Evolutionary conservation across 768 basidiomycete species (phyloP).

Genomic region (Trametes cubensis): DNA sequence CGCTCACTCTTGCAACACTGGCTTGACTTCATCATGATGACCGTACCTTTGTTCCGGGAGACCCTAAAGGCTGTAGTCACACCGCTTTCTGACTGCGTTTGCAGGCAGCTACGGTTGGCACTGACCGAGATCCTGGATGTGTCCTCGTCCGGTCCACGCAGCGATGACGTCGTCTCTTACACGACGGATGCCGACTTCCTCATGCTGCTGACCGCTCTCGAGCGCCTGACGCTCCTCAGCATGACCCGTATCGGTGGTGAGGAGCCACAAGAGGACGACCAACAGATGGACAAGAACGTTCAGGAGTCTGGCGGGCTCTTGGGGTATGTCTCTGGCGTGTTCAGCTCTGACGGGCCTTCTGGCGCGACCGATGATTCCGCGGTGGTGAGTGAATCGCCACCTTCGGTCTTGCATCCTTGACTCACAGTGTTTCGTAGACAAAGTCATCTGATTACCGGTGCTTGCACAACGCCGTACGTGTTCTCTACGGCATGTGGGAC

Average conservation of each 20-base stretch:
- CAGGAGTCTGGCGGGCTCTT: constrained; percentile 70
- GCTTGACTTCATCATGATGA: constrained; percentile 95
- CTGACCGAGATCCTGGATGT: constrained; percentile 58
- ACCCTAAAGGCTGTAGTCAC: constrained; percentile 64
- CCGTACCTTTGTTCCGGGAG: constrained; percentile 82
- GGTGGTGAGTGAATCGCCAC: constrained; percentile 46
- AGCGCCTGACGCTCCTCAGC: constrained; percentile 77
- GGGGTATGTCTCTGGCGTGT: constrained; percentile 90
- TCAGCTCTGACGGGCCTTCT: constrained; percentile 67
- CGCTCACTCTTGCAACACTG: constrained; percentile 89
- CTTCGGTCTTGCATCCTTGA: neutral
- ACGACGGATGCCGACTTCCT: constrained; percentile 82
- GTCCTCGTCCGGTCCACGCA: constrained; percentile 40
- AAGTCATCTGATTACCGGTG: constrained; percentile 77
- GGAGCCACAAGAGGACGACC: constrained; percentile 59
- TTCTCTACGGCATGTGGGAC: constrained; percentile 77
- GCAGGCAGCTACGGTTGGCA: constrained; percentile 62
- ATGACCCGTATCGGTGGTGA: constrained; percentile 59
- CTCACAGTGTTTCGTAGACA: constrained; percentile 44
- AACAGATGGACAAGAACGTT: constrained; percentile 52
- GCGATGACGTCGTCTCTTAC: constrained; percentile 47
- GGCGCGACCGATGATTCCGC: constrained; percentile 55
- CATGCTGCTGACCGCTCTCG: constrained; percentile 82
- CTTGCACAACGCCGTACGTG: constrained; percentile 79
- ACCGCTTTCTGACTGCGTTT: constrained; percentile 80